Evolutionary conservation across 208 protist genomes (phyloP).

Genomic region (Histomonas meleagridis): DNA sequence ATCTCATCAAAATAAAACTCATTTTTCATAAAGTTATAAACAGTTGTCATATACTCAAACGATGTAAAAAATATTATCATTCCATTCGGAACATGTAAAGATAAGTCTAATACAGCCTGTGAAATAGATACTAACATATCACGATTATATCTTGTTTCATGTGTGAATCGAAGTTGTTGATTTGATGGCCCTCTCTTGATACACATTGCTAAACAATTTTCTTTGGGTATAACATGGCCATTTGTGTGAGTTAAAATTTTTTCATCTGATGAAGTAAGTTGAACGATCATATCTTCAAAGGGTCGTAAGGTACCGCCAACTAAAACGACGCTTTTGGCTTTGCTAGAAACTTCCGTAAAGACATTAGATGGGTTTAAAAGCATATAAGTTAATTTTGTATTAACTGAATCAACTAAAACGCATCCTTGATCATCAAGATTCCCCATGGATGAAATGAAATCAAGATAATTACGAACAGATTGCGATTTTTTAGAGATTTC

Average conservation of each 20-base stretch:
- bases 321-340: not conserved
- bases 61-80: not conserved
- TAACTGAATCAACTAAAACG: not conserved
- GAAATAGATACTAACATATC: not conserved
- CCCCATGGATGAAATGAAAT: not conserved
- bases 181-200: not conserved
- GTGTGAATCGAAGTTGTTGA: not conserved
- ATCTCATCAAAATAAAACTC: not conserved
- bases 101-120: not conserved
- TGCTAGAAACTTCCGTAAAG: not conserved
- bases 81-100: not conserved
- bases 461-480: not conserved
- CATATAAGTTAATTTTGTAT: not conserved
- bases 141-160: not conserved
- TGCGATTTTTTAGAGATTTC: not conserved
- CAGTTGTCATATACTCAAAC: not conserved
- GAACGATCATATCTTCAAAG: not conserved
- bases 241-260: not conserved
- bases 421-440: not conserved
- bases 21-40: not conserved
- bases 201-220: not conserved
- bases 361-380: conserved; percentile 4
- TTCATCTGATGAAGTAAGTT: not conserved
- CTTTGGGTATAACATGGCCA: not conserved
- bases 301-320: conserved; percentile 7